These are phyloP conservation scores for Apophysomyces trapeziformis DNA, from an alignment of 371 early-diverging fungal species.

Conservation along the genomic window DNA sequence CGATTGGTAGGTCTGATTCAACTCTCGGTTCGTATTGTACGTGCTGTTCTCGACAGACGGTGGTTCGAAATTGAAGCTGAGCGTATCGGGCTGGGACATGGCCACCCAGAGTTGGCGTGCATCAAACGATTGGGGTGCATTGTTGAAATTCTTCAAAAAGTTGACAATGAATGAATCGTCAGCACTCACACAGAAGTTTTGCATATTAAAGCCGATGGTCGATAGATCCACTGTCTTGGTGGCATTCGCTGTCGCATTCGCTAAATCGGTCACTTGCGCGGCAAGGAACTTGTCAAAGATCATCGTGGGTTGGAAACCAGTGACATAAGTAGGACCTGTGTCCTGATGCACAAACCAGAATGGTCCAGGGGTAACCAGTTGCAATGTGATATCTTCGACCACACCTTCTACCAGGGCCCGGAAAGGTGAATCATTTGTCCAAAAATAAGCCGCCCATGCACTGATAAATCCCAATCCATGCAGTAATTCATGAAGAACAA, in stretches of 20 bases:
- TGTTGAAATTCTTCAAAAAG: conserved; percentile 40
- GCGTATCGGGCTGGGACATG: conserved; percentile 33
- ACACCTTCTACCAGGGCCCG: conserved; percentile 39
- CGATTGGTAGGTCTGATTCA: conserved; percentile 36
- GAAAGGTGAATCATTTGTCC: conserved; percentile 42
- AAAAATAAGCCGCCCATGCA: conserved; percentile 57
- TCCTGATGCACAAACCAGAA: conserved; percentile 42
- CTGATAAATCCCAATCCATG: conserved; percentile 52
- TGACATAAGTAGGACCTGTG: conserved; percentile 46
- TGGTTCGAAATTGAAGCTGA: conserved; percentile 38
- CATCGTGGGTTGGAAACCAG: conserved; percentile 53
- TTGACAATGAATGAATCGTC: conserved; percentile 47
- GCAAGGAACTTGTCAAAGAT: conserved; percentile 54
- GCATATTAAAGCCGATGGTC: conserved; percentile 42
- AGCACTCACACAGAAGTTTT: conserved; percentile 48
- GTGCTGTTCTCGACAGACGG: conserved; percentile 34
- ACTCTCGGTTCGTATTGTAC: conserved; percentile 35
- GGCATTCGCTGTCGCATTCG: conserved; percentile 4
- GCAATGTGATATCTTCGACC: conserved; percentile 37
- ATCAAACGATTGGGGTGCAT: conserved; percentile 34
- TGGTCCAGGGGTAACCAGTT: conserved; percentile 41
- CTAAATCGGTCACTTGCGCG: conserved; percentile 22
- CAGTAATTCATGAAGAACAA: conserved; percentile 47
- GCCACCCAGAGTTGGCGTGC: conserved; percentile 42
- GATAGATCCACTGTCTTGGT: conserved; percentile 19